Percentiles rank a stretch among this genome's conserved stretches.
Evolutionary conservation across 1,284 basidiomycete species (phyloP).

Genomic region (Sanghuangporus weigelae): DNA sequence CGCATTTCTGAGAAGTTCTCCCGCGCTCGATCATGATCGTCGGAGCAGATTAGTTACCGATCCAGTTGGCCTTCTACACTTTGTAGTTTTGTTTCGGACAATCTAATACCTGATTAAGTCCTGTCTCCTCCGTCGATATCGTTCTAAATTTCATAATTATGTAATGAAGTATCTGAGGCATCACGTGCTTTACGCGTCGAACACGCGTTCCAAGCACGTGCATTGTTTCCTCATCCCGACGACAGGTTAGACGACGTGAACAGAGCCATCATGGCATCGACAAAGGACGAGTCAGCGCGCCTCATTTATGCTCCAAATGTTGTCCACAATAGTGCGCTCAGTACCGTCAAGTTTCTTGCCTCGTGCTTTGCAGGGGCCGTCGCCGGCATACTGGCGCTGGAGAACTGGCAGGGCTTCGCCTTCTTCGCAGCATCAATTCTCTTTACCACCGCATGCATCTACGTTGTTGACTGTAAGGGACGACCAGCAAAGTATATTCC

Average conservation of each 20-base stretch:
- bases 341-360: constrained; percentile 69
- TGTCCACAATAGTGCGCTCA: constrained; percentile 59
- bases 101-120: too few relatives aligned
- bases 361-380: constrained; percentile 80
- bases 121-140: too few relatives aligned
- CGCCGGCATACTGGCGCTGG: constrained; percentile 81
- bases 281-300: constrained; percentile 47
- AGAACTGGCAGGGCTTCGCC: constrained; percentile 77
- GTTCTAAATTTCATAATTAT: too few relatives aligned
- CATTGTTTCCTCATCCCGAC: neutral
- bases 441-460: constrained; percentile 59
- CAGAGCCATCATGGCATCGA: constrained; percentile 15
- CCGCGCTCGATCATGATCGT: too few relatives aligned
- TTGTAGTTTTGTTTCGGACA: too few relatives aligned
- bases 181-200: neutral
- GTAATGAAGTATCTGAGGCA: too few relatives aligned
- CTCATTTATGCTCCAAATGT: constrained; percentile 70
- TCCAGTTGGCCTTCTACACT: too few relatives aligned
- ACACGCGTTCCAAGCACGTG: neutral
- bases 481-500: constrained; percentile 53
- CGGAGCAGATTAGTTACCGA: too few relatives aligned
- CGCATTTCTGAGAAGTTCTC: too few relatives aligned
- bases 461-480: constrained; percentile 65
- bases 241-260: neutral
- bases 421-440: constrained; percentile 68